A percentile compares a stretch with the other conserved stretches of the same genome.
Conservation (phyloP, 2,329 filamentous ascomycete genomes). For the Sporothrix euskadiensis region DNA sequence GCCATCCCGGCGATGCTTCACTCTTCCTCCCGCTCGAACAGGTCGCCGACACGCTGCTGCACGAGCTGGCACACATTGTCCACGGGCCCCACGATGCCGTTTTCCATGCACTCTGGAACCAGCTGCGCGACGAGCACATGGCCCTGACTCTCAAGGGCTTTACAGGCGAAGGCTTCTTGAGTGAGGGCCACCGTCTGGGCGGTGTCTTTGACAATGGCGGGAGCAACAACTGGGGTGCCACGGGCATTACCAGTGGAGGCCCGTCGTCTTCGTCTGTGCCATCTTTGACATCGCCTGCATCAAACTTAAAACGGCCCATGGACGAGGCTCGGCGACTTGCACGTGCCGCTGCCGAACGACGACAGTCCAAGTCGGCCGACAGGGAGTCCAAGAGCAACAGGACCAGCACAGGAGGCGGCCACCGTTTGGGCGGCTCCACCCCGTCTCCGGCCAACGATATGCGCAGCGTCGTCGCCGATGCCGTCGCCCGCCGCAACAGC, state of each 20-base stretch:
- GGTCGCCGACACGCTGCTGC: conserved; percentile 86
- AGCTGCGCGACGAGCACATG: conserved; percentile 82
- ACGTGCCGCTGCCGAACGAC: conserved; percentile 71
- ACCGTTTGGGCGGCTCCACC: conserved; percentile 65
- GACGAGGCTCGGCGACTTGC: conserved; percentile 75
- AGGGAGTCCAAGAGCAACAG: conserved; percentile 59
- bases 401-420: conserved; percentile 59
- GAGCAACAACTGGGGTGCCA: neutral
- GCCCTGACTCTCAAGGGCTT: conserved; percentile 77
- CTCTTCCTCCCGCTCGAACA: conserved; percentile 80
- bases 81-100: conserved; percentile 78
- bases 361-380: conserved; percentile 43
- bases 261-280: neutral
- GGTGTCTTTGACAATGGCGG: conserved; percentile 42
- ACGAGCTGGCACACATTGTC: conserved; percentile 88
- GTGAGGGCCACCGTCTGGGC: conserved; percentile 72
- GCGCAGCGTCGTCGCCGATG: conserved; percentile 69
- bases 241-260: conserved; percentile 25
- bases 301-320: conserved; percentile 40
- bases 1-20: conserved; percentile 70
- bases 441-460: conserved; percentile 59
- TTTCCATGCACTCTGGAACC: conserved; percentile 86
- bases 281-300: neutral
- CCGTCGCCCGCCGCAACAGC: conserved; percentile 64
- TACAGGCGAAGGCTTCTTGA: conserved; percentile 85